A percentile compares a stretch with the other conserved stretches of the same genome.
Evolutionary conservation across 371 early-diverging fungal genomes (phyloP).

Genomic region (Nematocida ausubeli): DNA sequence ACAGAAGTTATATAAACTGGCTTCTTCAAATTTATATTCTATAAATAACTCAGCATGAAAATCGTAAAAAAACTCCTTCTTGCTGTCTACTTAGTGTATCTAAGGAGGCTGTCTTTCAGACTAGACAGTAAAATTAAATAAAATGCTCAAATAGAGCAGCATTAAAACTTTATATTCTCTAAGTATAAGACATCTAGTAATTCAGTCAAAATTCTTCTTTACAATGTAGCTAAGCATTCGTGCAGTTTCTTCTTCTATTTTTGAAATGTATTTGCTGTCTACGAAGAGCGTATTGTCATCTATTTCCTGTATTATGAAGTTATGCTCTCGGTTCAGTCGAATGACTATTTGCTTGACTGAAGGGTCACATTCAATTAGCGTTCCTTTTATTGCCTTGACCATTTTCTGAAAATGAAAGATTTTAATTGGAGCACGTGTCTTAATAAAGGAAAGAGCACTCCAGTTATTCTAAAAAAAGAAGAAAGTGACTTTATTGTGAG

Average conservation of each 20-base stretch:
- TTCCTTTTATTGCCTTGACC: slow-evolving; percentile 66
- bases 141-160: too few relatives aligned
- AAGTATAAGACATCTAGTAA: neutral
- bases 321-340: slow-evolving; percentile 62
- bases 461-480: slow-evolving; percentile 47
- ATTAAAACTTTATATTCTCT: neutral
- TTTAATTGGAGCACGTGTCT: slow-evolving; percentile 45
- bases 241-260: slow-evolving; percentile 61
- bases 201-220: slow-evolving; percentile 52
- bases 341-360: slow-evolving; percentile 66
- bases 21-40: too few relatives aligned
- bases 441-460: neutral
- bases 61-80: too few relatives aligned
- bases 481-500: slow-evolving; percentile 66
- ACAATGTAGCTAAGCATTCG: slow-evolving; percentile 58
- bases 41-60: too few relatives aligned
- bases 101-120: too few relatives aligned
- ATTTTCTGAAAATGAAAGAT: slow-evolving; percentile 56
- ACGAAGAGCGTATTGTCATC: slow-evolving; percentile 65
- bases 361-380: slow-evolving; percentile 66
- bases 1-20: too few relatives aligned
- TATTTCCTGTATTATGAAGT: slow-evolving; percentile 67
- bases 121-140: too few relatives aligned
- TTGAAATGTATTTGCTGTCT: slow-evolving; percentile 56
- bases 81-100: too few relatives aligned